Conservation (phyloP, 768 basidiomycete genomes). For the Clavaria fumosa region DNA sequence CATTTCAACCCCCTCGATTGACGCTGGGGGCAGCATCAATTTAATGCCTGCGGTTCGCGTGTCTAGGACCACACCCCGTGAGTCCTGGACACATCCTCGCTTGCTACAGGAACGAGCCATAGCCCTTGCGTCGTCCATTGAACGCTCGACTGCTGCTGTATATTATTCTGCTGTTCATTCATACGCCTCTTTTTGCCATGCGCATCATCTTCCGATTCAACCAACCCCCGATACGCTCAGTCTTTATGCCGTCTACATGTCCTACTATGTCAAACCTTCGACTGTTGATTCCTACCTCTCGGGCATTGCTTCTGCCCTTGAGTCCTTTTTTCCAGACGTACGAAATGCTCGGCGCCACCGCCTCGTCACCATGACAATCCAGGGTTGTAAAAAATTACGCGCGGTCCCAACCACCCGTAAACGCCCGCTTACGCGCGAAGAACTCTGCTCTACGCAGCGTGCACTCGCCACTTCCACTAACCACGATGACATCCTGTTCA, state of each 20-base stretch:
- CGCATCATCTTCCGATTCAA: conserved; percentile 12
- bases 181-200: conserved; percentile 13
- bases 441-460: conserved; percentile 3
- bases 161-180: conserved; percentile 17
- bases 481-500: conserved; percentile 14
- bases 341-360: not conserved
- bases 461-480: not conserved
- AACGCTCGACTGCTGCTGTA: conserved; percentile 4
- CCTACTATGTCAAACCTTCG: conserved; percentile 12
- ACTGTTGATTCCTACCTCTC: conserved; percentile 15
- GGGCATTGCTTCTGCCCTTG: conserved; percentile 12
- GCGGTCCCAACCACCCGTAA: not conserved
- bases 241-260: conserved; percentile 18
- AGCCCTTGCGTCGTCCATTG: conserved; percentile 13
- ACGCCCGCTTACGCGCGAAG: conserved; percentile 4
- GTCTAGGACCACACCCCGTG: conserved; percentile 17
- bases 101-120: conserved; percentile 17
- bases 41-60: conserved; percentile 3
- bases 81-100: conserved; percentile 19
- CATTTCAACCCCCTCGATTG: conserved; percentile 13
- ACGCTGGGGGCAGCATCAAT: conserved; percentile 12
- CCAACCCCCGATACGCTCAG: conserved; percentile 17
- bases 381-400: conserved; percentile 5
- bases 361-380: conserved; percentile 9
- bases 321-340: conserved; percentile 12